Conservation (phyloP, 2,329 filamentous ascomycete species). For the Pseudogymnoascus sp. region DNA sequence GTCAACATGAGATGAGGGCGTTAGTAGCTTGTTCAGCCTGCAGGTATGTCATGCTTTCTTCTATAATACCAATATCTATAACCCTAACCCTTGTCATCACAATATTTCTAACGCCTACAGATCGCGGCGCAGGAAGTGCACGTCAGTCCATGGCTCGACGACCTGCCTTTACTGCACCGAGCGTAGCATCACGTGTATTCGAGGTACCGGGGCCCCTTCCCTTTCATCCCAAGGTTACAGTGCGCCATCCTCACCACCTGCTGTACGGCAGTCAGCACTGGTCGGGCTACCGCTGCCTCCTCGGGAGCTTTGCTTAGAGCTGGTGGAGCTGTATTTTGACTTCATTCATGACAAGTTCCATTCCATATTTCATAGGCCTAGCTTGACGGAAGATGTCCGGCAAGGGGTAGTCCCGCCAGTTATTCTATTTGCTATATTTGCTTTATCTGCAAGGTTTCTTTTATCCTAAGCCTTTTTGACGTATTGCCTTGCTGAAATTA, state of each 20-base stretch:
- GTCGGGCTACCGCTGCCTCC: neutral
- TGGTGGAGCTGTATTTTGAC: constrained; percentile 24
- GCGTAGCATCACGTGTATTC: neutral
- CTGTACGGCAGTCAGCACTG: neutral
- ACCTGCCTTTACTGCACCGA: neutral
- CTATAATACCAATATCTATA: neutral
- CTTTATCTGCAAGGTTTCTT: constrained; percentile 21
- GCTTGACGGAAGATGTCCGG: constrained; percentile 17
- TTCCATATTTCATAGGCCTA: constrained; percentile 23
- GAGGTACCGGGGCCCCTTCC: neutral
- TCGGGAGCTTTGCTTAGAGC: constrained; percentile 16
- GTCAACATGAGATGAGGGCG: constrained; percentile 1
- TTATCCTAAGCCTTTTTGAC: neutral
- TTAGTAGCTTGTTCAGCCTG: neutral
- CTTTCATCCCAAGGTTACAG: neutral
- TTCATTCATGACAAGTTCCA: constrained; percentile 25
- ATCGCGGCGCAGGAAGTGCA: neutral
- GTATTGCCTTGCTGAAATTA: constrained; percentile 5
- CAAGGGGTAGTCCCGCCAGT: constrained; percentile 17
- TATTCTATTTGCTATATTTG: constrained; percentile 22
- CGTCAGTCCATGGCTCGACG: neutral
- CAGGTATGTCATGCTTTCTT: neutral
- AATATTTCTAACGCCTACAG: neutral
- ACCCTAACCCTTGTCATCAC: neutral
- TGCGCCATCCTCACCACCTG: neutral